Evolutionary conservation across 345 rosid genomes (phyloP).

Genomic region (Cardamine chenopodiifolia): DNA sequence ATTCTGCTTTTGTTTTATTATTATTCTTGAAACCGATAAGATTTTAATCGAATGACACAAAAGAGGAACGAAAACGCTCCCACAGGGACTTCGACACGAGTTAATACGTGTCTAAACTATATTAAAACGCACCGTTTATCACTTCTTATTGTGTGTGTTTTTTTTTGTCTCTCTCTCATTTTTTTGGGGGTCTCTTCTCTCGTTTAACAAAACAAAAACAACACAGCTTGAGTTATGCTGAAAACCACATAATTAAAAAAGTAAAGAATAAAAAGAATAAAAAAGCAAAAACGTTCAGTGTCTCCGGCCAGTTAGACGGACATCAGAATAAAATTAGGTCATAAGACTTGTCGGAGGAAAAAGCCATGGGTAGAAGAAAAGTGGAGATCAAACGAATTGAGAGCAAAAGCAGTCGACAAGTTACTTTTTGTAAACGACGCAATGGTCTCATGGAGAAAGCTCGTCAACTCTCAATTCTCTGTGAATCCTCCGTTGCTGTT

Average conservation of each 20-base stretch:
- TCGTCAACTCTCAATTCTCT: slow-evolving; percentile 68
- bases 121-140: neutral
- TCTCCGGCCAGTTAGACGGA: slow-evolving; percentile 11
- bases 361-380: slow-evolving; percentile 60
- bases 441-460: slow-evolving; percentile 74
- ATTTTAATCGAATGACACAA: neutral
- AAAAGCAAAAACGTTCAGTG: neutral
- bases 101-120: neutral
- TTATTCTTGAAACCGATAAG: neutral
- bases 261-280: neutral
- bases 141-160: neutral
- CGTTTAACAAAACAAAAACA: neutral
- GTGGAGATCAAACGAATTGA: slow-evolving; percentile 70
- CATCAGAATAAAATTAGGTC: slow-evolving; percentile 23
- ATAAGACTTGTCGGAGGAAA: neutral
- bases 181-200: neutral
- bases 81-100: neutral
- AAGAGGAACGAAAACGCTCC: neutral
- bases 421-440: slow-evolving; percentile 68
- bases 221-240: neutral
- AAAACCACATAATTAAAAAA: neutral
- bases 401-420: slow-evolving; percentile 64
- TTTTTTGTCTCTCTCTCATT: neutral
- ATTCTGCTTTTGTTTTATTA: too few species aligned
- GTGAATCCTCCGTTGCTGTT: slow-evolving; percentile 61